Evolutionary conservation across 495 filamentous ascomycete species (phyloP).

Genomic region (Jackrogersella minutella): DNA sequence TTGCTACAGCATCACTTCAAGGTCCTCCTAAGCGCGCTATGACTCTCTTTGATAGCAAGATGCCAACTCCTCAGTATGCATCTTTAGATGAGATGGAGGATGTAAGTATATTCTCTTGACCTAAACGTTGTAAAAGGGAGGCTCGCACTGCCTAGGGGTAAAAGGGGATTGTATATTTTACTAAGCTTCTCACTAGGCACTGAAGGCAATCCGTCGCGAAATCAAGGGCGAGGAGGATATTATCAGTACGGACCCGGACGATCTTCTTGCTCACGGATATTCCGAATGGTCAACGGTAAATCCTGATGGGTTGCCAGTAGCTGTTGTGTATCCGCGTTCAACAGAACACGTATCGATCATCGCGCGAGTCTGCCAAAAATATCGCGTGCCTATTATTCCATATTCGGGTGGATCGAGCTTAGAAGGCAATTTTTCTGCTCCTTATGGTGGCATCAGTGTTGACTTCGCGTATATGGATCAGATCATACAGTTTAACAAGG

Average conservation of each 20-base stretch:
- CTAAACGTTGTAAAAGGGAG: too few species aligned
- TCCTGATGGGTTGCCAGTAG: conserved; percentile 77
- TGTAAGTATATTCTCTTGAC: conserved; percentile 48
- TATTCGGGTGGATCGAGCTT: conserved; percentile 89
- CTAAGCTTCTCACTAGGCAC: conserved; percentile 60
- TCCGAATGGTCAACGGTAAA: conserved; percentile 91
- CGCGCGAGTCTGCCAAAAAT: conserved; percentile 81
- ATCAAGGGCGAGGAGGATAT: conserved; percentile 66
- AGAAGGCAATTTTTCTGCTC: conserved; percentile 88
- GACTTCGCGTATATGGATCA: conserved; percentile 90
- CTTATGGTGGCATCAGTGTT: conserved; percentile 84
- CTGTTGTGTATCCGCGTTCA: conserved; percentile 77
- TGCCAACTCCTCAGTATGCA: conserved; percentile 54
- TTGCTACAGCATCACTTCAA: conserved; percentile 39
- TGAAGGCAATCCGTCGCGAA: conserved; percentile 64
- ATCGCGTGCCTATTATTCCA: conserved; percentile 85
- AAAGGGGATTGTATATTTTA: not conserved
- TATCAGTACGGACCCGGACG: conserved; percentile 84
- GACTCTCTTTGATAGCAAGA: conserved; percentile 52
- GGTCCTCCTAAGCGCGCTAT: conserved; percentile 34
- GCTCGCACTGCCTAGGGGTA: too few species aligned
- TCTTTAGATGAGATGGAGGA: conserved; percentile 58
- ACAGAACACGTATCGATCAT: conserved; percentile 84
- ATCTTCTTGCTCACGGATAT: conserved; percentile 81
- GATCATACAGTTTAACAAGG: conserved; percentile 78